Base-by-base conservation (phyloP, 352 stramenopile species). In the Globisporangium orthogonon region DNA sequence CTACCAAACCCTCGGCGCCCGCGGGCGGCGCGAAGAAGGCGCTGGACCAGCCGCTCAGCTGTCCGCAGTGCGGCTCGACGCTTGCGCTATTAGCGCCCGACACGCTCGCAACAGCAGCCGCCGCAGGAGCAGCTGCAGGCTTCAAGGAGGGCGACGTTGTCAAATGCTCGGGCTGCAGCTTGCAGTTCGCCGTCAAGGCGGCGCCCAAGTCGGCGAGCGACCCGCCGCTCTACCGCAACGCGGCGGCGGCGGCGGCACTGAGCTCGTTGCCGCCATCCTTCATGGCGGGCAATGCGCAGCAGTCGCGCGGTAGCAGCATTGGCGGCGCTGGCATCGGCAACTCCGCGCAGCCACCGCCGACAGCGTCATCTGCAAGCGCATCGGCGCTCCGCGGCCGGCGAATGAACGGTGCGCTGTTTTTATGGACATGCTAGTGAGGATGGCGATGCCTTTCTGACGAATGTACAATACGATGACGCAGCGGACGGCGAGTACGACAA, bases 61-160 rank as follows among this genome's bases (percentile, higher is more conserved):
- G 82, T 66, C 78, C 78, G 39, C 76, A 91, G 33, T 91, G 82
- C 61, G 76, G 74, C 31, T 69, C 73, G 33, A 54, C 75, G 50
- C 66, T 91, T 23, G 62, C 80, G 55, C 66, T 85, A 9, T 66
- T 78, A 0, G 62, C 78, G 31, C 60, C 70, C 13, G 65, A 78
- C 15, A 59, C 61, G 0, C 64, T 66, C 9, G 50, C 46, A 4
- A 18, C 54, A 13, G 50, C 43, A 4, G 28, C 54, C 11, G 46
- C 37, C 63, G 28, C 61, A 54, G 54, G 15, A n/a, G 51, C 30
- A 13, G 18, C 50, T 7, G 33, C 30, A 9, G 50, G 37, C 45
- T 87, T 90, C 56, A 88, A 88, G 69, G 81, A 89, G 52, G 79
- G 79, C 18, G 82, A 91, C 54, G 73, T 91, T 31, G 78, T 91